Conservation (phyloP, 192 early-diverging fungal genomes). For the Mortierella claussenii region DNA sequence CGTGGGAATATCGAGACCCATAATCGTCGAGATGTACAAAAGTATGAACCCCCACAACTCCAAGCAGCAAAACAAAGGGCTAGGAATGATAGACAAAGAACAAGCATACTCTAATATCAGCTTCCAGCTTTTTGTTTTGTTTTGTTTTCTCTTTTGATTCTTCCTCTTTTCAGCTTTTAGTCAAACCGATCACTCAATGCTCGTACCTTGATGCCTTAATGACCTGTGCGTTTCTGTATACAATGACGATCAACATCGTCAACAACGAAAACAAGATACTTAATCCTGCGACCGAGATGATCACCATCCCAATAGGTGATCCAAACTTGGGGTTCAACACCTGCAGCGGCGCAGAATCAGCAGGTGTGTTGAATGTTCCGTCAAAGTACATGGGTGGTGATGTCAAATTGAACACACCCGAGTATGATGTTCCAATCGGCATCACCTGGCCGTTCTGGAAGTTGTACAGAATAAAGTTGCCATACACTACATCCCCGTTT, state of each 20-base stretch:
- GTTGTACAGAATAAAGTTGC: conserved; percentile 56
- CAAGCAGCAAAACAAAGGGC: conserved; percentile 58
- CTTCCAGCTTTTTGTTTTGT: too few species aligned
- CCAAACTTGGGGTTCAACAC: conserved; percentile 44
- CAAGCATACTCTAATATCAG: too few species aligned
- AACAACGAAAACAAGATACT: conserved; percentile 40
- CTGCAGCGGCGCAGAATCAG: conserved; percentile 27
- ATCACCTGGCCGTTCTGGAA: conserved; percentile 43
- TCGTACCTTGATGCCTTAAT: conserved; percentile 59
- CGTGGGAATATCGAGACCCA: conserved; percentile 44
- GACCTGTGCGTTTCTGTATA: conserved; percentile 46
- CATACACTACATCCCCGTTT: conserved; percentile 31
- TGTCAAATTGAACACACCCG: conserved; percentile 39
- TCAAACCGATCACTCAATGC: too few species aligned
- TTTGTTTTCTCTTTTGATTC: neutral
- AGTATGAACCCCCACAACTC: conserved; percentile 55
- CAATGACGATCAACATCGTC: conserved; percentile 48
- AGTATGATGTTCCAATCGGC: conserved; percentile 44
- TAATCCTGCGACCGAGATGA: conserved; percentile 34
- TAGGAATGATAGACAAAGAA: too few species aligned
- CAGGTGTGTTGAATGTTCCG: conserved; percentile 33
- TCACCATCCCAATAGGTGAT: conserved; percentile 33
- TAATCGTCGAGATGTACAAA: conserved; percentile 32
- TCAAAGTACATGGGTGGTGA: conserved; percentile 55
- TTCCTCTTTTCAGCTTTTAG: too few species aligned